These are phyloP conservation scores for Lipomyces yamanashiensis DNA, from an alignment of 805 yeast species.

Conservation along the genomic window DNA sequence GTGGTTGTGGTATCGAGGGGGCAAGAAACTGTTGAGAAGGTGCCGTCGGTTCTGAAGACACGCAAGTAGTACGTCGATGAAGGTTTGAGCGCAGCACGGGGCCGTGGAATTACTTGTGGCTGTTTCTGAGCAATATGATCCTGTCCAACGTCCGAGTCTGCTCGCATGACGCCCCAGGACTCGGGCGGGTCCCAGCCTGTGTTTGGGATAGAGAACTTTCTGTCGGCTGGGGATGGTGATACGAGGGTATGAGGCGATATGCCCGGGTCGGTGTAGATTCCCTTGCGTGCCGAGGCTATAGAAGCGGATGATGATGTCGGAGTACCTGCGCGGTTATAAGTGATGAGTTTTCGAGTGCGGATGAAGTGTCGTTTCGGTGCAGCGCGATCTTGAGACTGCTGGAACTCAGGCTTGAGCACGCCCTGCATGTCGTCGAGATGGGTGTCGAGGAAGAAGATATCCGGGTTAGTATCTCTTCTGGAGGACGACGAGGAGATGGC, in stretches of 20 bases:
- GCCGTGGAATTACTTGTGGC: conserved; percentile 12
- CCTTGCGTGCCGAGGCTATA: not conserved
- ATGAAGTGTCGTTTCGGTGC: conserved; percentile 36
- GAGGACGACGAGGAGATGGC: not conserved
- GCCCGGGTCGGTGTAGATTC: not conserved
- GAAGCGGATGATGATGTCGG: conserved; percentile 13
- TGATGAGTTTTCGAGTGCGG: conserved; percentile 40
- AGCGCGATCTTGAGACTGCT: conserved; percentile 6
- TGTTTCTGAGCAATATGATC: not conserved
- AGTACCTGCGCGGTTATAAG: conserved; percentile 12
- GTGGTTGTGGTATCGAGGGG: conserved; percentile 76
- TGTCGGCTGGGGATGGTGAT: not conserved
- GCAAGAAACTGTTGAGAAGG: conserved; percentile 81
- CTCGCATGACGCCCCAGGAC: conserved; percentile 59
- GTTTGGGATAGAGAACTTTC: conserved; percentile 12
- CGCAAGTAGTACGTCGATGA: conserved; percentile 56
- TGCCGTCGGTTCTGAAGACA: conserved; percentile 80
- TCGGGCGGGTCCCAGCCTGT: conserved; percentile 61
- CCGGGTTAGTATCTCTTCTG: not conserved
- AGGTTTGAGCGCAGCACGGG: conserved; percentile 6
- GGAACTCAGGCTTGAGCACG: conserved; percentile 46
- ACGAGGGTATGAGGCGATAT: conserved; percentile 9
- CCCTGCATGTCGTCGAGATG: conserved; percentile 58
- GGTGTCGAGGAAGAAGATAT: conserved; percentile 48
- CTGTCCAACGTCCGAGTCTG: conserved; percentile 4